Base-by-base conservation (phyloP, 176 grass and related monocot genomes). In the Cocos nucifera region DNA sequence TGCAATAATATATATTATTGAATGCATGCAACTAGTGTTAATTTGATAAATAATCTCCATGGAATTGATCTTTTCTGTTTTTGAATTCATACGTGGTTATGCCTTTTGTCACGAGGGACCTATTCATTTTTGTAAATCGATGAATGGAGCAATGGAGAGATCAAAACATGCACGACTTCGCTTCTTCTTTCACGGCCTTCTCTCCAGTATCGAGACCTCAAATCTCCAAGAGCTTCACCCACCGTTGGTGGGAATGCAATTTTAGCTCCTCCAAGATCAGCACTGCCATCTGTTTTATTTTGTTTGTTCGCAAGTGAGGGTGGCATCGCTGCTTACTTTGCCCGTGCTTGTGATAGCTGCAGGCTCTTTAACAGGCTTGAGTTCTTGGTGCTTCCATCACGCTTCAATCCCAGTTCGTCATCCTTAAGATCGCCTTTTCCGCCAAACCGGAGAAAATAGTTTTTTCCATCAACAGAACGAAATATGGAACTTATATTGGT, bases 261-360 rank as follows among this genome's bases (percentile, higher is more conserved):
- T 64, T 72, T 4, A 86, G 71, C 28, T 98, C 87, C 17, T 81
- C 78, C 51, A 92, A 58, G 50, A 92, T 65, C 71, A 88, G 63
- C 22, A 53, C 70, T 22, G 73, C 71, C 22, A 92, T 80, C 10
- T 76, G 78, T 19, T 73, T 69, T 62, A 21, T 80, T 86, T 54
- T 57, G 76, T 26, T 58, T 59, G n/a, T 74, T 77, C 19, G 81
- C 85, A 4, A 75, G 67, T 22, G 70, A 56, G 64, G 75, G 74
- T 72, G 73, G 72, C 70, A 8, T 35, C 32, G 6, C 32, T 1
- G 6, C 32, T 35, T 10, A 6, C 32, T 84, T 73, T 16, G 93
- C 87, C 19, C 87, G 87, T 64, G 87, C 85, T 77, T 91, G 93
- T 51, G 87, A 97, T 28, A 88, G 76, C n/a, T 73, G 84, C 72